Conservation (phyloP, 768 basidiomycete genomes). For the Macrolepiota albuminosa region DNA sequence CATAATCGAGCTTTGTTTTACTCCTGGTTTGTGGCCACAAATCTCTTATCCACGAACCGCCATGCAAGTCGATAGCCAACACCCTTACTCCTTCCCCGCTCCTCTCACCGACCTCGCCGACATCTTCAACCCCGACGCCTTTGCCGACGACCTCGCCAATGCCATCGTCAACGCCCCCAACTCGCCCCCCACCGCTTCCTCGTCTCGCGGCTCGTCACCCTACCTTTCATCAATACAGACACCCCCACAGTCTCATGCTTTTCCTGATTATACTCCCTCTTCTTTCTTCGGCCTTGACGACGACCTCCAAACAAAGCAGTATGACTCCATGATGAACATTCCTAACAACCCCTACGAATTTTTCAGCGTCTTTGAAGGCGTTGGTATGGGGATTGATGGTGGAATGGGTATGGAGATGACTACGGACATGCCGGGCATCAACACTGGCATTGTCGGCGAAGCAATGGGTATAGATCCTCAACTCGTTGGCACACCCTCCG, state of each 20-base stretch:
- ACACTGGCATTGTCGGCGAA: constrained; percentile 3
- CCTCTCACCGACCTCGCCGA: constrained; percentile 45
- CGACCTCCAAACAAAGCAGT: constrained; percentile 35
- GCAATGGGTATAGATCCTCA: constrained; percentile 62
- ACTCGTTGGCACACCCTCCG: constrained; percentile 63
- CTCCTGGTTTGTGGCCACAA: constrained; percentile 8
- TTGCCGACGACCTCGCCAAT: constrained; percentile 26
- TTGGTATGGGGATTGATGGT: constrained; percentile 20
- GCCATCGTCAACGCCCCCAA: constrained; percentile 12
- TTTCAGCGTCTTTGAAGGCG: constrained; percentile 28
- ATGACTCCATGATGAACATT: constrained; percentile 23
- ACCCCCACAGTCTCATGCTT: constrained; percentile 38
- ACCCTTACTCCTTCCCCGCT: constrained; percentile 19
- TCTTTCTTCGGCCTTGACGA: constrained; percentile 42
- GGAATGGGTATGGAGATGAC: constrained; percentile 22
- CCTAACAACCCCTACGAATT: constrained; percentile 34
- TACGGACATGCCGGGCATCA: constrained; percentile 9
- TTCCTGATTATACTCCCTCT: constrained; percentile 33
- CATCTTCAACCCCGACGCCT: constrained; percentile 64
- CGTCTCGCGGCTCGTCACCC: constrained; percentile 40
- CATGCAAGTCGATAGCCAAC: constrained; percentile 41
- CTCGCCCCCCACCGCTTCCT: constrained; percentile 34
- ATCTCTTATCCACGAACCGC: background rate
- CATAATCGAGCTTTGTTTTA: constrained; percentile 8
- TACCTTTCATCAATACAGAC: constrained; percentile 36